Evolutionary conservation across 257 asterid species (phyloP), one percentile per base, ranked within the genome.

Genomic region (Craterostigma plantagineum): DNA sequence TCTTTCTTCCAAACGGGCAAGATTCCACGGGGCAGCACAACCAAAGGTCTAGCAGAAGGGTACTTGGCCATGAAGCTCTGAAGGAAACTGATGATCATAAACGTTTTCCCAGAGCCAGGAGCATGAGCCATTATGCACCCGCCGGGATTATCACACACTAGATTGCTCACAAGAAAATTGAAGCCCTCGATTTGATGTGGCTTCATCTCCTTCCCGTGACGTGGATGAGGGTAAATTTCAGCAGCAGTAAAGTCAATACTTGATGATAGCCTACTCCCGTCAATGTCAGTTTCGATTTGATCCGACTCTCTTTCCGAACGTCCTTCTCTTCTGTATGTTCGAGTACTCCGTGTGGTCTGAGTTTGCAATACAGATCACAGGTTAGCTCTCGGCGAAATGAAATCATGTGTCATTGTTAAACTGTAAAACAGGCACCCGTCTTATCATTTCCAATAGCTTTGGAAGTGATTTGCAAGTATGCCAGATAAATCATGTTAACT

Each of bases 81-180:
- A 7, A 90, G 71, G 60, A 90, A 90, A 50, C 99, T 90, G 60
- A 90, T 90, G 2, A 90, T 77, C 99, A 90, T 90, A 51, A 90
- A 90, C 7, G 96, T 90, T 55, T 83, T 83, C 8, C 99, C 99
- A 13, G 99, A 90, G 53, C 99, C 99, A 33, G 96, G 94, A 49
- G 96, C 99, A 46, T 90, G 99, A 7, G 96, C 99, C 84, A 90
- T 49, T 38, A 90, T 90, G 54, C 99, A 90, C 33, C 99, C 96
- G 45, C 99, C 99, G 13, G 96, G 96, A 54, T 73, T 79, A 52
- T 83, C 94, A 7, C 70, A 43, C 59, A 83, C 85, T 46, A 90
- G 70, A 66, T 83, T 83, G 66, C 84, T 77, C 7, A 79, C 64
- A 45, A 90, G 83, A 64, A 90, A 90, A 52, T 83, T 90, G 64